Evolutionary conservation across 768 basidiomycete genomes (phyloP).

Genomic region (Hemileccinum impolitum): DNA sequence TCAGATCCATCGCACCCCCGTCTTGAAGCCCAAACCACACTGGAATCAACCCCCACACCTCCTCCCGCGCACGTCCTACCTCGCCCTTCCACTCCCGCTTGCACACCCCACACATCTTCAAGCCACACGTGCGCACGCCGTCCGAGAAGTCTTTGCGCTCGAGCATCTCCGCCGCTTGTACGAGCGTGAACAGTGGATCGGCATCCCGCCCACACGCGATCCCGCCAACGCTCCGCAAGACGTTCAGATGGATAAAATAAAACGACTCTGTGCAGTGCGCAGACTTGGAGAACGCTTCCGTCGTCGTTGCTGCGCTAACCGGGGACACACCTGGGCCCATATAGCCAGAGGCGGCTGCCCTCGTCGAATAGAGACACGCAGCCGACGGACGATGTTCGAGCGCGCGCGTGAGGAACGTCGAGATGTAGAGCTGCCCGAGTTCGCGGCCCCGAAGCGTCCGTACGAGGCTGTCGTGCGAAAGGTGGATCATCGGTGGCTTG

Average conservation of each 20-base stretch:
- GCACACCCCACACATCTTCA: slow-evolving; percentile 52
- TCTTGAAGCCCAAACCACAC: slow-evolving; percentile 56
- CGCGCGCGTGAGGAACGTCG: slow-evolving; percentile 55
- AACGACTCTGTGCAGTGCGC: slow-evolving; percentile 61
- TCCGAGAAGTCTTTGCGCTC: slow-evolving; percentile 67
- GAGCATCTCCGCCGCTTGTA: slow-evolving; percentile 70
- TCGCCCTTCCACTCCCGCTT: slow-evolving; percentile 45
- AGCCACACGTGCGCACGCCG: slow-evolving; percentile 49
- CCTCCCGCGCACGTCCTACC: slow-evolving; percentile 47
- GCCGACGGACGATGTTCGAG: slow-evolving; percentile 51
- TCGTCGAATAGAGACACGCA: slow-evolving; percentile 44
- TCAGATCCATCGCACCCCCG: slow-evolving; percentile 5
- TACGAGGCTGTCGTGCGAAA: slow-evolving; percentile 39
- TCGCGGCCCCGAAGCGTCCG: slow-evolving; percentile 64
- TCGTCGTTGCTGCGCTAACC: background rate
- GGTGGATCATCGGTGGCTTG: slow-evolving; percentile 18
- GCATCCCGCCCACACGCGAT: slow-evolving; percentile 71
- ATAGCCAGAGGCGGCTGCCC: background rate
- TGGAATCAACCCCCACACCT: slow-evolving; percentile 61
- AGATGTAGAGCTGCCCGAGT: slow-evolving; percentile 56
- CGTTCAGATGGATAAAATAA: slow-evolving; percentile 73
- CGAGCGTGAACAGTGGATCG: slow-evolving; percentile 67
- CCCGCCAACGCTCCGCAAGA: slow-evolving; percentile 66
- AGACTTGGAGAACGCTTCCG: background rate
- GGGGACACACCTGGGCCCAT: background rate